Conservation (phyloP, 352 stramenopile genomes). For the Phytopythium ostracodes region DNA sequence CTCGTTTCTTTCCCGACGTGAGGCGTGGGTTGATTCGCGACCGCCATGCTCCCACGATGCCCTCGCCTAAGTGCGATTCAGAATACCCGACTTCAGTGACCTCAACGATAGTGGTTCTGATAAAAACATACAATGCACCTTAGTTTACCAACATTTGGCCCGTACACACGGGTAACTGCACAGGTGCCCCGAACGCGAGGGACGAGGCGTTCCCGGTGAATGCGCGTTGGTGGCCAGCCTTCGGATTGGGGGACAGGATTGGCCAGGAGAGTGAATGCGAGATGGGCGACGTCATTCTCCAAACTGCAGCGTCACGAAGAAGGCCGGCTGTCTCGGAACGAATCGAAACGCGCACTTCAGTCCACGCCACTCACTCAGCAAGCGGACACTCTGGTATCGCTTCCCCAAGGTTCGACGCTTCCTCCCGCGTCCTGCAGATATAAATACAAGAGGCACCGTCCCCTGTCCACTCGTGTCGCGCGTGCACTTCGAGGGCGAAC, state of each 20-base stretch:
- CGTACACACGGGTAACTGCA: background rate
- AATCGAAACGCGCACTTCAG: conserved; percentile 1
- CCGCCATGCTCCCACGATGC: background rate
- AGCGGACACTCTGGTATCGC: background rate
- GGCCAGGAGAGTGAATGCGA: background rate
- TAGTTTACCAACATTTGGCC: background rate
- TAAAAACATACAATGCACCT: background rate
- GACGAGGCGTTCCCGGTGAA: background rate
- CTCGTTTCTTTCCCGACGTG: conserved; percentile 3
- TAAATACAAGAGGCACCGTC: background rate
- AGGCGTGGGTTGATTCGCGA: background rate
- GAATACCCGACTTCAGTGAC: background rate
- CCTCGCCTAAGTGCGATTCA: background rate
- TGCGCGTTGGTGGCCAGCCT: background rate
- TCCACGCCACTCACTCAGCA: background rate
- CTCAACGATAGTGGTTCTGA: background rate
- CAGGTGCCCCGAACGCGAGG: background rate
- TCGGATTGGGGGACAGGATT: background rate
- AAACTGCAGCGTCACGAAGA: background rate
- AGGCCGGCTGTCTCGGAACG: background rate
- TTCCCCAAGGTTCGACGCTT: background rate
- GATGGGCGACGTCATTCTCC: background rate
- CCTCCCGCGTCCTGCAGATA: background rate
- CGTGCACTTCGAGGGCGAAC: background rate
- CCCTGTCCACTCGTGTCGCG: background rate